Evolutionary conservation across 164 flowering plant species (phyloP).

Genomic region (Vitis riparia): DNA sequence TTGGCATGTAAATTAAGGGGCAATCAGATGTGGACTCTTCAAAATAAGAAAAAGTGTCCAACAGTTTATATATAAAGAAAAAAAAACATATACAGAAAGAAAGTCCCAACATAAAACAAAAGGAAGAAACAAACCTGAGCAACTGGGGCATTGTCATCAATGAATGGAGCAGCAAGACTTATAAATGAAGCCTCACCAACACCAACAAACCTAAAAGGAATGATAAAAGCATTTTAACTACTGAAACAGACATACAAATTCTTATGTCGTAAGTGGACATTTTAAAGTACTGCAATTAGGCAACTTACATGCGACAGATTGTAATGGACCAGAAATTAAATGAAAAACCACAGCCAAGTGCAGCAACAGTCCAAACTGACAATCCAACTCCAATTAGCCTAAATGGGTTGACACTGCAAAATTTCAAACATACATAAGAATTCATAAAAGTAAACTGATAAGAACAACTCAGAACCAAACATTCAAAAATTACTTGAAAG

Average conservation of each 20-base stretch:
- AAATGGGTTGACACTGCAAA: constrained; percentile 89
- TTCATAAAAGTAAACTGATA: not conserved
- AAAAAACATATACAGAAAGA: too few relatives aligned
- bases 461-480: not conserved
- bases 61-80: too few relatives aligned
- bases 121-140: constrained; percentile 52
- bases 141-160: constrained; percentile 93
- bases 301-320: constrained; percentile 83
- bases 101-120: not conserved
- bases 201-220: constrained; percentile 72
- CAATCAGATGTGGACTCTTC: too few relatives aligned
- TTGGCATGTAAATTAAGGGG: too few relatives aligned
- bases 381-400: constrained; percentile 97
- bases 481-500: not conserved
- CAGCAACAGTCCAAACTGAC: constrained; percentile 91
- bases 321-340: constrained; percentile 84
- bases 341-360: constrained; percentile 80
- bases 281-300: not conserved
- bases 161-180: constrained; percentile 97
- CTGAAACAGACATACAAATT: constrained; percentile 1
- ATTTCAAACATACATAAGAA: not conserved
- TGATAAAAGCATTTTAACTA: not conserved
- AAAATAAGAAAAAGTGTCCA: too few relatives aligned
- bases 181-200: constrained; percentile 99
- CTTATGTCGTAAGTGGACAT: not conserved